Conservation (phyloP, 2,329 filamentous ascomycete genomes). For the Monosporascus ibericus region DNA sequence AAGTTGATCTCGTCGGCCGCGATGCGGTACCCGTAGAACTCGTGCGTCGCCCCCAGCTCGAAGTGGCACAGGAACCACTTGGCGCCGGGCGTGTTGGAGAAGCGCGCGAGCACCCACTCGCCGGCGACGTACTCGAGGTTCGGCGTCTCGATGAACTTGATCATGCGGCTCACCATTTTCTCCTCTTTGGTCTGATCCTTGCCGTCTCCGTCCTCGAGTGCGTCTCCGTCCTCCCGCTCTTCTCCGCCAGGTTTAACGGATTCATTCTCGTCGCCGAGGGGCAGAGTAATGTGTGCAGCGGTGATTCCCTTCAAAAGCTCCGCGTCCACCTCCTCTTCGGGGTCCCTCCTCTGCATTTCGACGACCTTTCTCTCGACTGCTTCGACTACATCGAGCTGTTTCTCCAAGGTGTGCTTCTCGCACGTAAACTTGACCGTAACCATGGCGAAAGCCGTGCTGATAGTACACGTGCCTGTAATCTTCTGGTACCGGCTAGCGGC, state of each 20-base stretch:
- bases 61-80: constrained; percentile 28
- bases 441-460: constrained; percentile 25
- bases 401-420: constrained; percentile 17
- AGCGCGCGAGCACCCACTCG: constrained; percentile 29
- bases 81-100: constrained; percentile 21
- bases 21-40: constrained; percentile 24
- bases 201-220: constrained; percentile 2
- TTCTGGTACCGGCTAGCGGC: constrained; percentile 19
- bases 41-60: constrained; percentile 20
- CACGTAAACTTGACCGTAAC: constrained; percentile 25
- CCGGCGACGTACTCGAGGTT: constrained; percentile 21
- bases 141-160: constrained; percentile 24
- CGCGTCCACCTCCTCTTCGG: constrained; percentile 9
- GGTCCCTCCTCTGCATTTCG: constrained; percentile 10
- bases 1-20: constrained; percentile 28
- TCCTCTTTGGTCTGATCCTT: constrained; percentile 13
- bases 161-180: constrained; percentile 19
- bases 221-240: background rate
- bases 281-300: too few relatives aligned
- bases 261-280: background rate
- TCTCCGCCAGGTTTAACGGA: background rate
- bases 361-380: constrained; percentile 20
- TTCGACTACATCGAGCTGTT: constrained; percentile 24
- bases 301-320: background rate
- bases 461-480: constrained; percentile 24